Conservation (phyloP, 768 basidiomycete species). For the Clitopilus passeckerianus region DNA sequence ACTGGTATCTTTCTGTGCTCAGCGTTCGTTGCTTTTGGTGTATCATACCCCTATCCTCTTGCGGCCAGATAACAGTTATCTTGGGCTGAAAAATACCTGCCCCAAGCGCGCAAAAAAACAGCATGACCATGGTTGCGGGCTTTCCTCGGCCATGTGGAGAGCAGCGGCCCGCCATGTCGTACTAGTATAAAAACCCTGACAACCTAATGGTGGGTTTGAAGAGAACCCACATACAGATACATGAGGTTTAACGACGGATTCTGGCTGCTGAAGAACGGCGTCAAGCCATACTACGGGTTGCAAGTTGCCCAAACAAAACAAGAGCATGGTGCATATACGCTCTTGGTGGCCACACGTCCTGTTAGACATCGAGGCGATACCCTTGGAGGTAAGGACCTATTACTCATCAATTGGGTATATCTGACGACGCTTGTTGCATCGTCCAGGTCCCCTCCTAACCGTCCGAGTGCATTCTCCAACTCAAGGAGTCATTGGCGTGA, state of each 20-base stretch:
- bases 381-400: constrained; percentile 37
- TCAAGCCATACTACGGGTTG: constrained; percentile 56
- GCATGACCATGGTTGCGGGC: neutral
- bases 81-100: neutral
- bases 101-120: neutral
- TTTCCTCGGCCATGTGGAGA: constrained; percentile 1
- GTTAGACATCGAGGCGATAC: constrained; percentile 63
- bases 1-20: too few relatives aligned
- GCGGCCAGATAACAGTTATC: neutral
- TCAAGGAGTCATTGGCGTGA: constrained; percentile 51
- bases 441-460: constrained; percentile 42
- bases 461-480: constrained; percentile 51
- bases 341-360: constrained; percentile 57
- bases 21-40: too few relatives aligned
- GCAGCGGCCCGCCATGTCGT: neutral
- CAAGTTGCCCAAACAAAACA: constrained; percentile 49
- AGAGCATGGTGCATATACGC: constrained; percentile 43
- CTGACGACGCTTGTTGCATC: constrained; percentile 1
- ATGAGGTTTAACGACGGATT: constrained; percentile 78
- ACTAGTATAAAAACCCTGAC: neutral
- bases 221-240: neutral
- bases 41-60: too few relatives aligned
- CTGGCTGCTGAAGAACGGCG: constrained; percentile 61
- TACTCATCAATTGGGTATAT: neutral
- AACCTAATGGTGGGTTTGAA: neutral